A percentile compares a stretch with the other conserved stretches of the same genome.
phyloP scores from a whole-genome alignment of 805 yeast species.

The Henningerozyma blattae region DNA sequence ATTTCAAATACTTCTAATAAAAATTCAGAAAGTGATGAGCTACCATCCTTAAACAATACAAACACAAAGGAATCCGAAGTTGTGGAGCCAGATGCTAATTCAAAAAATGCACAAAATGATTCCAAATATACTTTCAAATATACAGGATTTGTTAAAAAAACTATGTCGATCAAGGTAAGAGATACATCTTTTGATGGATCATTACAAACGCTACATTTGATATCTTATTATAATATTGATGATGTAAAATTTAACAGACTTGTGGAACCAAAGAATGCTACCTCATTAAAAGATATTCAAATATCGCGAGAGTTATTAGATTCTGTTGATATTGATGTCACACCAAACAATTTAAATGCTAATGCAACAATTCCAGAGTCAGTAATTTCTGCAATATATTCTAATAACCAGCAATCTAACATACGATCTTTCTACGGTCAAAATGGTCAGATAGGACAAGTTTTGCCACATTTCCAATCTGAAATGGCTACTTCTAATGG shows the following conservation, averaged over 20 bases:
- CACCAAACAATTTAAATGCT: no score
- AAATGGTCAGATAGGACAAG: no score
- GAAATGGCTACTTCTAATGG: no score
- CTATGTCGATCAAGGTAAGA: conserved; percentile 52
- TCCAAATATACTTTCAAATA: conserved; percentile 6
- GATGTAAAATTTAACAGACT: conserved; percentile 51
- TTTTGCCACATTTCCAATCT: no score
- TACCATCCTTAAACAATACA: conserved; percentile 1
- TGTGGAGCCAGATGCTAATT: neutral
- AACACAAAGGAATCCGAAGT: conserved; percentile 1
- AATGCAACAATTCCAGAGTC: no score
- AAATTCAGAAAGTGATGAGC: conserved; percentile 6
- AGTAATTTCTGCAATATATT: no score
- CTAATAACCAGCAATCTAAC: no score
- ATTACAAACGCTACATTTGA: conserved; percentile 37
- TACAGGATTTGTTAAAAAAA: conserved; percentile 69
- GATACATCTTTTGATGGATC: conserved; percentile 2
- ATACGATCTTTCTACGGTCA: no score
- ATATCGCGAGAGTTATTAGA: neutral
- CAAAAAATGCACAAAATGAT: neutral
- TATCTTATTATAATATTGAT: conserved; percentile 65
- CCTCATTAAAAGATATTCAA: neutral
- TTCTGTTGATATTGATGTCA: neutral
- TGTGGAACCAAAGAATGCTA: neutral
- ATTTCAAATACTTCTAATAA: neutral